Base-by-base conservation (phyloP, 225 moss, liverwort and hornwort genomes). In the Ulota crispa region DNA sequence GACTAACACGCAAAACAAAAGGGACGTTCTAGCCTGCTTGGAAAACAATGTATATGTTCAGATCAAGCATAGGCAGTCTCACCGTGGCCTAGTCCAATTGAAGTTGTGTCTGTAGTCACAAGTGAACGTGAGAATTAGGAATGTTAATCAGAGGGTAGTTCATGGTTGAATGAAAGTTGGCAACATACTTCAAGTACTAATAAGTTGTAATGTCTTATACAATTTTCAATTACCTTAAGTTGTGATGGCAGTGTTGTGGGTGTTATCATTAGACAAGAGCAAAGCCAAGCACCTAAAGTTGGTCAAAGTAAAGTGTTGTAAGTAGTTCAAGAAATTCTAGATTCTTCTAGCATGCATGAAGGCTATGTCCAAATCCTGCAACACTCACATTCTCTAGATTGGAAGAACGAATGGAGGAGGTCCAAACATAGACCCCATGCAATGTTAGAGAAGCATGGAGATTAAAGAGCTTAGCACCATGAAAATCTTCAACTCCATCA, bases 361-460 rank as follows among this genome's bases (percentile, higher is more conserved):
- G 88, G 84, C 89, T 74, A 89, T 72, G 86, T 79, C 89, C 21
- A 79, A 75, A 81, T 76, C 73, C 28, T 16, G 9, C 54, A 53
- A 27, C 1, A 65, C 3, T 76, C 56, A 61, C 72, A 79, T 36
- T 78, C 45, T 26, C 0, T 9, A 6, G 36, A 56, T 61, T 5
- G 1, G 8, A 24, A 66, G n/a, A 50, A 37, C 4, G 0, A 45
- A 68, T 60, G 45, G 21, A 71, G 41, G 11, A 62, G 84, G 67
- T 86, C 89, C 89, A 89, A 86, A 89, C 89, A 89, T 89, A 89
- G 89, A 89, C 89, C 86, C 89, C 89, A 89, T 88, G 88, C 88
- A 88, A 77, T 15, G 82, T 72, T 83, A 85, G 68, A 80, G 72
- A 77, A 68, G 1, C 36, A 56, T 47, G 28, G 55, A 85, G 62